Evolutionary conservation across 306 rosid genomes (phyloP).

Genomic region (Vicia faba): DNA sequence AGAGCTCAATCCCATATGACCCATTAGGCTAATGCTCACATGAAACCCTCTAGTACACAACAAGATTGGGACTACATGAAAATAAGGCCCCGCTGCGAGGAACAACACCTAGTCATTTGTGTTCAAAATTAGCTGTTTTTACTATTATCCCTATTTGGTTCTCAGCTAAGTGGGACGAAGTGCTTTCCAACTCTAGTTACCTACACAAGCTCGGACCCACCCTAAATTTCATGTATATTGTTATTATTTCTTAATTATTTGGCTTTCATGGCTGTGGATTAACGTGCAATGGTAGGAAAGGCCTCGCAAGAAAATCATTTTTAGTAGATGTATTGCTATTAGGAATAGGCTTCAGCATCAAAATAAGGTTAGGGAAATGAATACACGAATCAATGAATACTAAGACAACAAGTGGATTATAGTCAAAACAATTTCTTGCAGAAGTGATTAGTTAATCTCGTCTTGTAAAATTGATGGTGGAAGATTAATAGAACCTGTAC

Average conservation of each 20-base stretch:
- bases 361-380: slow-evolving; percentile 2
- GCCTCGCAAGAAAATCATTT: neutral
- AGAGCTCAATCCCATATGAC: neutral
- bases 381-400: neutral
- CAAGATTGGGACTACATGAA: neutral
- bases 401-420: neutral
- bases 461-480: slow-evolving; percentile 6
- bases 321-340: no score
- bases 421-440: neutral
- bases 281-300: slow-evolving; percentile 4
- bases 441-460: slow-evolving; percentile 1
- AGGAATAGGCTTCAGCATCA: neutral
- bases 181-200: neutral
- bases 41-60: neutral
- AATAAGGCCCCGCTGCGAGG: neutral
- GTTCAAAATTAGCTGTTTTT: no score
- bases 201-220: neutral
- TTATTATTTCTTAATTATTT: neutral
- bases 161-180: neutral
- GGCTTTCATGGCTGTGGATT: neutral
- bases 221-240: neutral
- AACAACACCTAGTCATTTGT: neutral
- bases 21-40: slow-evolving; percentile 4
- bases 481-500: neutral
- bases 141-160: neutral